A percentile compares a stretch with the other conserved stretches of the same genome.
phyloP scores from a whole-genome alignment of 768 basidiomycete species.

The Suillus placidus region DNA sequence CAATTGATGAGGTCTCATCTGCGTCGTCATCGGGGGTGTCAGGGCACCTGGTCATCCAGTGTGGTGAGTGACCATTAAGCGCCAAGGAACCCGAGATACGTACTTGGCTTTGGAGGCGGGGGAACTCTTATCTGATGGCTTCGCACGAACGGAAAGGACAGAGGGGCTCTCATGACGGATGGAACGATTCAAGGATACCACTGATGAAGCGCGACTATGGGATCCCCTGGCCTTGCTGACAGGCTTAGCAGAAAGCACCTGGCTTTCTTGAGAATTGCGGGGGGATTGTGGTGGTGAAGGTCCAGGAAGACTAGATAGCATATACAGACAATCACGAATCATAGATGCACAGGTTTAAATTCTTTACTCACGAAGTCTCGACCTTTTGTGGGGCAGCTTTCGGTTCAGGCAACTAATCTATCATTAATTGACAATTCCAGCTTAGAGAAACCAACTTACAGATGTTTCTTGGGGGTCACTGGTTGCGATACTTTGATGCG shows the following conservation, averaged over 20 bases:
- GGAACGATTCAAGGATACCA: neutral
- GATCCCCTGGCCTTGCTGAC: conserved; percentile 19
- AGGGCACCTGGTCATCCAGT: conserved; percentile 5
- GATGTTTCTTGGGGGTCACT: conserved; percentile 5
- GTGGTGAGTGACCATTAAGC: neutral
- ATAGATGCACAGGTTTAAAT: neutral
- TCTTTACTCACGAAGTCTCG: conserved; percentile 34
- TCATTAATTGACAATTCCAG: neutral
- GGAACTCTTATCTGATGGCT: conserved; percentile 6
- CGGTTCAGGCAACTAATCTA: conserved; percentile 6
- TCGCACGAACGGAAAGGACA: conserved; percentile 5
- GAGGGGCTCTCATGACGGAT: conserved; percentile 10
- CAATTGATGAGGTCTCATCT: conserved; percentile 51
- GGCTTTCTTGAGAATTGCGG: conserved; percentile 15
- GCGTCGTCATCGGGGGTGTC: conserved; percentile 30
- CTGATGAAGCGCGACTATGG: conserved; percentile 23
- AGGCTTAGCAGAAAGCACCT: conserved; percentile 24
- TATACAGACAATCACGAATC: neutral
- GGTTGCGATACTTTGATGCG: conserved; percentile 2
- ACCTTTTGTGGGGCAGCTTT: conserved; percentile 31
- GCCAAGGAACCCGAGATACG: neutral
- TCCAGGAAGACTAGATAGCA: conserved; percentile 26
- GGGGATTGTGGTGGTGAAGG: conserved; percentile 25
- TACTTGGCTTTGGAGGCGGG: neutral
- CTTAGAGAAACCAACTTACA: neutral